Conservation (phyloP, 177 flowering plant genomes). For the Vitis hybrid region DNA sequence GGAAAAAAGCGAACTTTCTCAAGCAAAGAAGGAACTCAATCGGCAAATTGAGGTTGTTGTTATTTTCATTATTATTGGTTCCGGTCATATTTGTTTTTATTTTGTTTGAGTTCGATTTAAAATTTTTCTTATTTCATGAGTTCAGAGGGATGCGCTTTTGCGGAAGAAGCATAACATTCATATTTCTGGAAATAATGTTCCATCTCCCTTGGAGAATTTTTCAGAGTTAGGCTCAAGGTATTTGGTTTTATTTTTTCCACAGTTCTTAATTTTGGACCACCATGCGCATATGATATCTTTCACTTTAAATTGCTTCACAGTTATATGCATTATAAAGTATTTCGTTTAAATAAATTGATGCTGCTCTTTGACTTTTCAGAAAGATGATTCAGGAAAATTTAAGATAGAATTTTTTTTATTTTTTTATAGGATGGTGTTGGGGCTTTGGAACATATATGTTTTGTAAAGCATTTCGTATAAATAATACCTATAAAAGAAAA, state of each 20-base stretch:
- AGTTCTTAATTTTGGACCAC: neutral
- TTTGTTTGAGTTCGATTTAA: neutral
- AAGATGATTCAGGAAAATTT: too few relatives aligned
- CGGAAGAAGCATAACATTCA: slow-evolving; percentile 81
- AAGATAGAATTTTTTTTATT: neutral
- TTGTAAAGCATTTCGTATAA: too few relatives aligned
- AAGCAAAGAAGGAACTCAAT: slow-evolving; percentile 51
- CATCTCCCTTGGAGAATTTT: slow-evolving; percentile 74
- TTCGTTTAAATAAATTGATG: too few relatives aligned
- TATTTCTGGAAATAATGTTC: slow-evolving; percentile 67
- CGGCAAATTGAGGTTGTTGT: slow-evolving; percentile 67
- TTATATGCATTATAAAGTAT: too few relatives aligned
- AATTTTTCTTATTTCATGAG: slow-evolving; percentile 9
- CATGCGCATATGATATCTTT: neutral
- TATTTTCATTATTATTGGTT: neutral
- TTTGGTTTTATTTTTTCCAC: neutral
- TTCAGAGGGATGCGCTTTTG: slow-evolving; percentile 62
- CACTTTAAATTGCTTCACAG: too few relatives aligned
- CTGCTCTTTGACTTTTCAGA: too few relatives aligned
- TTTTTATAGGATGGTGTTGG: too few relatives aligned
- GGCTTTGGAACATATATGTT: too few relatives aligned
- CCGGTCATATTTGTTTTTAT: neutral
- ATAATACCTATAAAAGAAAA: too few relatives aligned
- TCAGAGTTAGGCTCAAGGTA: slow-evolving; percentile 72
- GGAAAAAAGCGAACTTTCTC: slow-evolving; percentile 14